Base-by-base conservation (phyloP, 1,139 yeast species). In the Blastobotrys arbuscula region DNA sequence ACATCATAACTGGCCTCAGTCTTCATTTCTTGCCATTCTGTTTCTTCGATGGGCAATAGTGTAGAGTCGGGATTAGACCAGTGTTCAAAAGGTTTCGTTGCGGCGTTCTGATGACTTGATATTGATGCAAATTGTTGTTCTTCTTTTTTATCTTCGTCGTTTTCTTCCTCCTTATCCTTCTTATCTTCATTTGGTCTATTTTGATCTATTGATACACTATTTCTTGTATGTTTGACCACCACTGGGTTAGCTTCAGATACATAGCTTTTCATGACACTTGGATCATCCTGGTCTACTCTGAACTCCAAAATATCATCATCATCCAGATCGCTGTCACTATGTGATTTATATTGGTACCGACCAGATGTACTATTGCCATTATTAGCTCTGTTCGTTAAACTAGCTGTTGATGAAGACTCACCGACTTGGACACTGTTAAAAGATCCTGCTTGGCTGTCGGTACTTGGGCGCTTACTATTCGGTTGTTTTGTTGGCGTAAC, bases 1-100 rank as follows among this genome's bases (percentile, higher is more conserved):
- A 79, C 69, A 49, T 78, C 78, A 50, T 74, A 73, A 21, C 76
- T 70, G n/a, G 84, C 81, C 23, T 79, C 76, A 0, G 82, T 75
- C 12, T 78, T 78, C 81, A 81, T 80, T 13, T 77, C 75, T 54
- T 76, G 76, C 86, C 86, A 79, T 7, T 61, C 69, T 3, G 44
- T 54, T 20, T 55, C 59, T 3, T 53, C 57, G 5, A 39, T 21
- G 2, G 39, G 39, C 16, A 30, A 2, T 12, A 28, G 10, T 10
- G 16, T 12, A 9, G 31, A 3, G 13, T 28, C 31, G 13, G 31
- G 31, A 9, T 28, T 28, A 12, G 31, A 12, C 31, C 31, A 28
- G 13, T 28, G 31, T 9, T 28, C 31, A 28, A 28, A 28, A 28
- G 31, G 31, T 28, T 28, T 28, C 13, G 31, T 28, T 28, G 31